Percentiles rank a stretch among this genome's conserved stretches.
Evolutionary conservation across 2,329 filamentous ascomycete species (phyloP).

Genomic region (Pyrenochaeta sp.): DNA sequence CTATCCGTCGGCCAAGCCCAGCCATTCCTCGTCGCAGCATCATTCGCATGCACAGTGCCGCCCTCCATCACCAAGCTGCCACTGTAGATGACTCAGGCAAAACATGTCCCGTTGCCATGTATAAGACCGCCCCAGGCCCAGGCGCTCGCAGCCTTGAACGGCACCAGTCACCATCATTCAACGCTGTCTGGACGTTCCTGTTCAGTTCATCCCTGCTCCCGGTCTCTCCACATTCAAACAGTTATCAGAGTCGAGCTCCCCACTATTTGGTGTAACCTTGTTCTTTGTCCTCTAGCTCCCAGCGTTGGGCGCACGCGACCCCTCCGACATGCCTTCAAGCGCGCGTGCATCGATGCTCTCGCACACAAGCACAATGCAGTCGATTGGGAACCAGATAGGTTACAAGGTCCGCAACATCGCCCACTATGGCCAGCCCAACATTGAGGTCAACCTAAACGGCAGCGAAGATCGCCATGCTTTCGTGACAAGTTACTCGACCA

Average conservation of each 20-base stretch:
- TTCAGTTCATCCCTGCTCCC: slow-evolving; percentile 8
- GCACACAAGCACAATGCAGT: slow-evolving; percentile 39
- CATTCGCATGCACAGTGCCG: slow-evolving; percentile 23
- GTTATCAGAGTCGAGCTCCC: slow-evolving; percentile 17
- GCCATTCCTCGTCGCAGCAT: slow-evolving; percentile 15
- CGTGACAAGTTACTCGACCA: slow-evolving; percentile 63
- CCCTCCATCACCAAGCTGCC: slow-evolving; percentile 15
- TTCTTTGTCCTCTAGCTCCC: slow-evolving; percentile 18
- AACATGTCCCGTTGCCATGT: slow-evolving; percentile 11
- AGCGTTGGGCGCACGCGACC: slow-evolving; percentile 20
- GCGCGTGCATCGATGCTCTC: slow-evolving; percentile 24
- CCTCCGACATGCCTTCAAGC: slow-evolving; percentile 31
- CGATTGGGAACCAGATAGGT: slow-evolving; percentile 43
- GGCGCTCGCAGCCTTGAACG: slow-evolving; percentile 2
- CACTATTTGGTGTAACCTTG: slow-evolving; percentile 12
- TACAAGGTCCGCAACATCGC: slow-evolving; percentile 46
- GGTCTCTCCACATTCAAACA: slow-evolving; percentile 33
- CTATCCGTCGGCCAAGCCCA: slow-evolving; percentile 23
- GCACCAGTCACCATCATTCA: slow-evolving; percentile 12
- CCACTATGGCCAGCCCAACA: slow-evolving; percentile 48
- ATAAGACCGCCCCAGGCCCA: slow-evolving; percentile 27
- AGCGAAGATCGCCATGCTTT: slow-evolving; percentile 42
- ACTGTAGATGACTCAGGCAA: slow-evolving; percentile 33
- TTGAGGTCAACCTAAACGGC: slow-evolving; percentile 54
- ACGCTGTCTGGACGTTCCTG: slow-evolving; percentile 3